These are phyloP conservation scores for Echria macrotheca DNA, from an alignment of 495 filamentous ascomycete genomes.

Conservation along the genomic window DNA sequence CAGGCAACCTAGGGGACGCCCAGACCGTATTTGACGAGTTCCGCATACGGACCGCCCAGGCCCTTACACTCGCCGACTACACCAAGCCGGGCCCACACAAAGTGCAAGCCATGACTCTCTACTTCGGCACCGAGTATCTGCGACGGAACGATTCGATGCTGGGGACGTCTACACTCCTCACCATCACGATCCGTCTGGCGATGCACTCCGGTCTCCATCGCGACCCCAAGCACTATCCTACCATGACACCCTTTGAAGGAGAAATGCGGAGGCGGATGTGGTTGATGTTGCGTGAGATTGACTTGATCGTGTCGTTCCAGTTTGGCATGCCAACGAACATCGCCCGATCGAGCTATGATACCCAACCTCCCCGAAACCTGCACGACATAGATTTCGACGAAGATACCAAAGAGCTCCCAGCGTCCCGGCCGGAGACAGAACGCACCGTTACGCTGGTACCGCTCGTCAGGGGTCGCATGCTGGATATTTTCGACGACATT, in stretches of 20 bases:
- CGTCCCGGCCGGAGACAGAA: slow-evolving; percentile 32
- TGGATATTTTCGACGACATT: slow-evolving; percentile 22
- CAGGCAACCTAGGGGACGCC: slow-evolving; percentile 18
- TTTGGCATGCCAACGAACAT: slow-evolving; percentile 30
- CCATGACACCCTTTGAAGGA: slow-evolving; percentile 29
- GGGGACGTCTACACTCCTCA: slow-evolving; percentile 35
- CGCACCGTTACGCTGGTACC: slow-evolving; percentile 20
- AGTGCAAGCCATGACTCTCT: slow-evolving; percentile 35
- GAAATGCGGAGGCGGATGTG: slow-evolving; percentile 37
- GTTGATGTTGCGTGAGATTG: slow-evolving; percentile 26
- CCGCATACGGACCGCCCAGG: slow-evolving; percentile 28
- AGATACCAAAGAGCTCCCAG: slow-evolving; percentile 27
- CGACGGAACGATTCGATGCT: slow-evolving; percentile 28
- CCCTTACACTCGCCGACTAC: slow-evolving; percentile 36
- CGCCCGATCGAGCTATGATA: slow-evolving; percentile 24
- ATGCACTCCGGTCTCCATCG: slow-evolving; percentile 40
- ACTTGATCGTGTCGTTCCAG: slow-evolving; percentile 24
- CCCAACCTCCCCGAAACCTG: slow-evolving; percentile 33
- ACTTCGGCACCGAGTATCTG: slow-evolving; percentile 34
- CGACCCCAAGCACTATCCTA: slow-evolving; percentile 32
- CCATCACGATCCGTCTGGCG: slow-evolving; percentile 31
- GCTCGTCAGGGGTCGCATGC: slow-evolving; percentile 24
- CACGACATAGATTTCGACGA: slow-evolving; percentile 34
- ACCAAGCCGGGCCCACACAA: slow-evolving; percentile 36
- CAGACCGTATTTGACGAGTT: slow-evolving; percentile 22